Percentiles rank a stretch among this genome's conserved stretches.
Conservation (phyloP, 768 basidiomycete species). For the Russula sp. region DNA sequence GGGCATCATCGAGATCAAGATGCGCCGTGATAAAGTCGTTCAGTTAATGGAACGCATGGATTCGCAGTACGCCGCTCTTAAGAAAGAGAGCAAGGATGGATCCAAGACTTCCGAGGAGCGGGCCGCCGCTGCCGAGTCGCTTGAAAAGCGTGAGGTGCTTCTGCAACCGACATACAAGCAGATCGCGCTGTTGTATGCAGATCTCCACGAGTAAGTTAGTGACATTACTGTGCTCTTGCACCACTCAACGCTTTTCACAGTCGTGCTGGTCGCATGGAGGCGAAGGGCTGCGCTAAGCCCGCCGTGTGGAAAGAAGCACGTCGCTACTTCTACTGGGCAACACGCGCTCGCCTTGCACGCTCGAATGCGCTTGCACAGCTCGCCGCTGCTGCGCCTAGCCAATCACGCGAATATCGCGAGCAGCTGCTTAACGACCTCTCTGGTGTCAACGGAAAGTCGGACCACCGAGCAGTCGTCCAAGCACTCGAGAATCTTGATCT, state of each 20-base stretch:
- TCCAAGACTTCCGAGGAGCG: slow-evolving; percentile 72
- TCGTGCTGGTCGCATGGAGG: slow-evolving; percentile 93
- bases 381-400: slow-evolving; percentile 63
- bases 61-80: slow-evolving; percentile 69
- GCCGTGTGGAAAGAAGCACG: slow-evolving; percentile 85
- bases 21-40: slow-evolving; percentile 91
- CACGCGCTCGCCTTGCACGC: slow-evolving; percentile 74
- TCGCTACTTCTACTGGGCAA: slow-evolving; percentile 90
- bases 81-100: slow-evolving; percentile 71
- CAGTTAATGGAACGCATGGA: slow-evolving; percentile 93
- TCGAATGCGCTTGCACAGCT: slow-evolving; percentile 59
- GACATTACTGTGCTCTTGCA: not conserved
- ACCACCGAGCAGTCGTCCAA: slow-evolving; percentile 54
- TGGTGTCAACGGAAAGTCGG: slow-evolving; percentile 44
- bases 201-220: slow-evolving; percentile 81
- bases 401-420: slow-evolving; percentile 60
- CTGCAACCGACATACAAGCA: slow-evolving; percentile 91
- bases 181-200: slow-evolving; percentile 89
- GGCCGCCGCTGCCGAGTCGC: slow-evolving; percentile 56
- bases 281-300: slow-evolving; percentile 89
- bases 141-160: slow-evolving; percentile 71
- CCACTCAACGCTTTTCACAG: slow-evolving; percentile 36
- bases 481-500: slow-evolving; percentile 69
- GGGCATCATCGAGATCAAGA: slow-evolving; percentile 96
- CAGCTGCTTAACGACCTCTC: slow-evolving; percentile 60